Percentiles rank a stretch among this genome's conserved stretches.
Evolutionary conservation across 2,329 filamentous ascomycete species (phyloP).

Genomic region (Xylaria sp.): DNA sequence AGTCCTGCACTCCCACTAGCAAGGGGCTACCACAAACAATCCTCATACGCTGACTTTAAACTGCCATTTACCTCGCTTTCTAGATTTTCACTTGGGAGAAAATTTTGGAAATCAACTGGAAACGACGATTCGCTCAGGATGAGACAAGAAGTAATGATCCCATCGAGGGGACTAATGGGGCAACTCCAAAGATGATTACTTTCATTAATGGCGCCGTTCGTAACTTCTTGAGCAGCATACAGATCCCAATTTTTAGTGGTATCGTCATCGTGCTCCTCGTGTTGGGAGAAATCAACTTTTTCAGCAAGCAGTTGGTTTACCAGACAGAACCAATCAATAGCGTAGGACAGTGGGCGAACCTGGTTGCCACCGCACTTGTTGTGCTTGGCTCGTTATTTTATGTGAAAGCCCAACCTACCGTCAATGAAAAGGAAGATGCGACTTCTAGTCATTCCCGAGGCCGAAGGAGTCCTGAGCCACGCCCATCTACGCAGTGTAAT

Average conservation of each 20-base stretch:
- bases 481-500: conserved; percentile 12
- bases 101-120: conserved; percentile 68
- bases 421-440: conserved; percentile 29
- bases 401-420: conserved; percentile 51
- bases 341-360: conserved; percentile 64
- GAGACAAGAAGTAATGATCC: conserved; percentile 44
- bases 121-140: conserved; percentile 47
- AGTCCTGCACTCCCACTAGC: background rate
- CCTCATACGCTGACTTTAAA: background rate
- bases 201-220: conserved; percentile 61
- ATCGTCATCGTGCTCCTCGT: conserved; percentile 65
- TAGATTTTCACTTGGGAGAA: conserved; percentile 64
- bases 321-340: conserved; percentile 67
- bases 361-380: conserved; percentile 63
- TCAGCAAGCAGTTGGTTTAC: conserved; percentile 59
- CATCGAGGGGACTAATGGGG: conserved; percentile 61
- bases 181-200: conserved; percentile 58
- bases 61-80: conserved; percentile 2
- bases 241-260: conserved; percentile 63
- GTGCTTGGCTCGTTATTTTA: conserved; percentile 62
- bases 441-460: conserved; percentile 11
- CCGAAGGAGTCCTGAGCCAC: conserved; percentile 38
- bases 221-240: conserved; percentile 59
- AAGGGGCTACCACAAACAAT: background rate
- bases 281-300: conserved; percentile 69